phyloP scores from a whole-genome alignment of 2,329 filamentous ascomycete species.

The Anisogramma anomala region DNA sequence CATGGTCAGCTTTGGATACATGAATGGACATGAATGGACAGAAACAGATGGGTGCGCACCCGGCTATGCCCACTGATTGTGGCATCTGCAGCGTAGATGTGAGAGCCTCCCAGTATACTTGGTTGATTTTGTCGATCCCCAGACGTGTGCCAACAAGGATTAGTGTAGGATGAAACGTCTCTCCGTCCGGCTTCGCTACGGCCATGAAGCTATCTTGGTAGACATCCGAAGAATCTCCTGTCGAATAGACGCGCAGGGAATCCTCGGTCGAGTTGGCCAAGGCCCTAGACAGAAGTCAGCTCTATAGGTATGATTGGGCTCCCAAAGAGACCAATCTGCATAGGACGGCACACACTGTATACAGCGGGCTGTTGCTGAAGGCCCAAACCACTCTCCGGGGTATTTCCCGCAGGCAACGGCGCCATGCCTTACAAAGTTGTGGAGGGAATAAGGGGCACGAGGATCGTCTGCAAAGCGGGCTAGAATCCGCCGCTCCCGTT shows the following conservation, averaged over 20 bases:
- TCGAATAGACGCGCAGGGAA: conserved; percentile 71
- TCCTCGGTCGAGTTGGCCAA: conserved; percentile 56
- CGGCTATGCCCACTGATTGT: conserved; percentile 92
- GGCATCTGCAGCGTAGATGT: conserved; percentile 73
- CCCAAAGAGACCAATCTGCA: no score
- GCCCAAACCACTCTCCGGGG: conserved; percentile 96
- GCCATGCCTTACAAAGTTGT: conserved; percentile 84
- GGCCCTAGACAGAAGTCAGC: conserved; percentile 42
- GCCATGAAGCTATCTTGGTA: conserved; percentile 82
- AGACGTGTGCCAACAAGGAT: conserved; percentile 81
- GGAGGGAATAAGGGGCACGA: conserved; percentile 81
- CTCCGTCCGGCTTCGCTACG: conserved; percentile 56
- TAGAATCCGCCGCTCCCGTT: conserved; percentile 59
- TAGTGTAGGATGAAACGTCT: conserved; percentile 67
- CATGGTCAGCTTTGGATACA: conserved; percentile 6
- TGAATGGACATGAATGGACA: neutral
- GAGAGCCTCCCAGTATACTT: conserved; percentile 90
- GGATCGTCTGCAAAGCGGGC: conserved; percentile 80
- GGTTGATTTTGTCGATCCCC: conserved; percentile 88
- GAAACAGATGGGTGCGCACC: conserved; percentile 38
- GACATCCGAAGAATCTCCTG: conserved; percentile 80
- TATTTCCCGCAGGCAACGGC: conserved; percentile 82
- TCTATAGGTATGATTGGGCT: neutral
- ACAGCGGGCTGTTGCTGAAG: conserved; percentile 87
- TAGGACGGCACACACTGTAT: conserved; percentile 76